Percentiles rank a stretch among this genome's conserved stretches.
Conservation (phyloP, 495 filamentous ascomycete genomes). For the Aspergillus cavernicola region DNA sequence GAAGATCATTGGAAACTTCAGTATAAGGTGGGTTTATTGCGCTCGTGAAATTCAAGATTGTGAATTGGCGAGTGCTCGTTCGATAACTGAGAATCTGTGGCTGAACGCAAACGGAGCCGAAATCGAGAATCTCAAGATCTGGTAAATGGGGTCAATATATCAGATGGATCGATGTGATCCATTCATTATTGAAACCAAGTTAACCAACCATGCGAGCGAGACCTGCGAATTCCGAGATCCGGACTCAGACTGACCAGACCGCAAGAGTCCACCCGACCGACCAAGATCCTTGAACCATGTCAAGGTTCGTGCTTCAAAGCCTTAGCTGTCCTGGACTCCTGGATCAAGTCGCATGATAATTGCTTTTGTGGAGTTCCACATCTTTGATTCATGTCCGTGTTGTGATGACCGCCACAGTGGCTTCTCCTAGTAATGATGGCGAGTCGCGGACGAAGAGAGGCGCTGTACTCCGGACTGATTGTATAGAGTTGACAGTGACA, state of each 20-base stretch:
- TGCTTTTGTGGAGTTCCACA: slow-evolving; percentile 12
- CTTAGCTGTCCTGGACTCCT: neutral
- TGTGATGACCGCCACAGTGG: neutral
- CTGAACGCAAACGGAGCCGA: too few species aligned
- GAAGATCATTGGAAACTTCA: neutral
- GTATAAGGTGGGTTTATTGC: neutral
- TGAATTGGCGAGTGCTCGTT: neutral
- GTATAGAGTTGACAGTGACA: neutral
- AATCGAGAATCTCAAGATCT: neutral
- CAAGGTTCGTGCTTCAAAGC: slow-evolving; percentile 7
- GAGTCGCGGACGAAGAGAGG: neutral
- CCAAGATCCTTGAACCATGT: slow-evolving; percentile 1
- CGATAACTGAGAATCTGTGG: too few species aligned
- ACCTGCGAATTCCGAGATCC: neutral
- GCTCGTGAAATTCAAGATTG: neutral
- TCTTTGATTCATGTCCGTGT: neutral
- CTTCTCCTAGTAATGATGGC: slow-evolving; percentile 2
- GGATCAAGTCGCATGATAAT: slow-evolving; percentile 5
- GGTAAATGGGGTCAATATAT: neutral
- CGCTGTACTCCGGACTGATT: neutral
- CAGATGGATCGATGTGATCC: neutral
- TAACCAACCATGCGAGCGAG: neutral
- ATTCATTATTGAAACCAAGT: neutral
- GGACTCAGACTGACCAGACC: neutral
- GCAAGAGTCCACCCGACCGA: neutral